Evolutionary conservation across 129 eudicot genomes (phyloP).

Genomic region (Arctium lappa): DNA sequence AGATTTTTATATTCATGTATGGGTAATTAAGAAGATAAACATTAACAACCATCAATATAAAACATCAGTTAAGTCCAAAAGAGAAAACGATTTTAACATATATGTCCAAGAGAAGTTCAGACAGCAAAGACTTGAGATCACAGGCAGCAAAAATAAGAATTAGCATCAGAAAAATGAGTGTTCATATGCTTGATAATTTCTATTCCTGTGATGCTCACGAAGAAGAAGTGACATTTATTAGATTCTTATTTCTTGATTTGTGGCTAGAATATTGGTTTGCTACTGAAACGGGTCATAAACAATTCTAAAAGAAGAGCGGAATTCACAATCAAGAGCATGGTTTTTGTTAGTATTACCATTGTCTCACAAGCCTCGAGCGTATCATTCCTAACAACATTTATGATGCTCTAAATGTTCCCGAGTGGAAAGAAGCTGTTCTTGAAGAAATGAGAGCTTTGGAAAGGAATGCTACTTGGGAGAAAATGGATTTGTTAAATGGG

Average conservation of each 20-base stretch:
- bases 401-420: too few species aligned
- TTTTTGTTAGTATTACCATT: too few species aligned
- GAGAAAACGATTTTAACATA: not conserved
- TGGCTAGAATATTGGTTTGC: not conserved
- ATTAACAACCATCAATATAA: not conserved
- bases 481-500: too few species aligned
- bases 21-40: not conserved
- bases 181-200: not conserved
- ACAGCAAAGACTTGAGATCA: not conserved
- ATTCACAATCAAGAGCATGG: too few species aligned
- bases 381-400: too few species aligned
- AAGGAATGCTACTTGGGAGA: too few species aligned
- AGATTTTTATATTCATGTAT: constrained; percentile 1
- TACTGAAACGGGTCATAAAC: too few species aligned
- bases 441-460: too few species aligned
- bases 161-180: not conserved
- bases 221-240: not conserved
- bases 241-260: not conserved
- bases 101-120: constrained; percentile 5
- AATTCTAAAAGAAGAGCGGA: too few species aligned
- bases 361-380: too few species aligned
- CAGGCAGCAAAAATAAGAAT: not conserved
- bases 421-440: too few species aligned
- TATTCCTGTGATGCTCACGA: not conserved
- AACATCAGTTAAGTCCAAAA: constrained; percentile 9